These are phyloP conservation scores for Phialemoniopsis sp. DNA, from an alignment of 2,329 filamentous ascomycete species.

Conservation along the genomic window DNA sequence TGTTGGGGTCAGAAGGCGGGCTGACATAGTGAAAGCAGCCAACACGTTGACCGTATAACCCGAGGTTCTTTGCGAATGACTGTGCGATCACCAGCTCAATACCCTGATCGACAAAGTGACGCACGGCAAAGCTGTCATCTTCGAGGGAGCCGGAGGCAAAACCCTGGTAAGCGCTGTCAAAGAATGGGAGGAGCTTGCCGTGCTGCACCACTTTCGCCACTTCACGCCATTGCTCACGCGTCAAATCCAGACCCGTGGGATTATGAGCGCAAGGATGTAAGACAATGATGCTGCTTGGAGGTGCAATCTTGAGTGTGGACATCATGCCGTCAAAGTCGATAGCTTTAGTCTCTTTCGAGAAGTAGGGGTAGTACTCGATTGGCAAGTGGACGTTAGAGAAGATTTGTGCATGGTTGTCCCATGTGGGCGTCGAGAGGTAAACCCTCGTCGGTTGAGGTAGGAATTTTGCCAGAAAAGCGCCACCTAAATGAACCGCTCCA, in stretches of 20 bases:
- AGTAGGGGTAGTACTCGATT: constrained; percentile 88
- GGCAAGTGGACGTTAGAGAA: constrained; percentile 83
- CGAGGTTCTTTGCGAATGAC: constrained; percentile 97
- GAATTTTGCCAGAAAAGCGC: constrained; percentile 91
- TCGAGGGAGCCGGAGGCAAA: constrained; percentile 89
- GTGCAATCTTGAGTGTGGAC: constrained; percentile 62
- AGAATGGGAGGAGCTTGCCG: constrained; percentile 93
- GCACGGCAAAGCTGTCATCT: constrained; percentile 83
- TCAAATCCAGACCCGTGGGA: constrained; percentile 94
- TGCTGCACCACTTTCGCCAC: constrained; percentile 72
- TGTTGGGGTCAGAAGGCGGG: constrained; percentile 62
- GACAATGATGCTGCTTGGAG: constrained; percentile 78
- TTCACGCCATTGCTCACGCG: constrained; percentile 89
- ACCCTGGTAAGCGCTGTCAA: constrained; percentile 96
- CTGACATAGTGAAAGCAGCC: constrained; percentile 95
- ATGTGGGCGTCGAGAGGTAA: constrained; percentile 93
- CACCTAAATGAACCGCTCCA: constrained; percentile 89
- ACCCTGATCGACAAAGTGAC: constrained; percentile 88
- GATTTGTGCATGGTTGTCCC: constrained; percentile 99
- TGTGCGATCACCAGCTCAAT: constrained; percentile 87
- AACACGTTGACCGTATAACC: constrained; percentile 92
- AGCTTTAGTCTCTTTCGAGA: constrained; percentile 80
- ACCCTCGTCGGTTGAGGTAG: constrained; percentile 70
- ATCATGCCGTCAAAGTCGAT: constrained; percentile 92
- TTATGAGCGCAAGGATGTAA: constrained; percentile 97